Percentiles rank a stretch among this genome's conserved stretches.
Conservation (phyloP, 1,284 basidiomycete genomes). For the Porogramme epimiltina region DNA sequence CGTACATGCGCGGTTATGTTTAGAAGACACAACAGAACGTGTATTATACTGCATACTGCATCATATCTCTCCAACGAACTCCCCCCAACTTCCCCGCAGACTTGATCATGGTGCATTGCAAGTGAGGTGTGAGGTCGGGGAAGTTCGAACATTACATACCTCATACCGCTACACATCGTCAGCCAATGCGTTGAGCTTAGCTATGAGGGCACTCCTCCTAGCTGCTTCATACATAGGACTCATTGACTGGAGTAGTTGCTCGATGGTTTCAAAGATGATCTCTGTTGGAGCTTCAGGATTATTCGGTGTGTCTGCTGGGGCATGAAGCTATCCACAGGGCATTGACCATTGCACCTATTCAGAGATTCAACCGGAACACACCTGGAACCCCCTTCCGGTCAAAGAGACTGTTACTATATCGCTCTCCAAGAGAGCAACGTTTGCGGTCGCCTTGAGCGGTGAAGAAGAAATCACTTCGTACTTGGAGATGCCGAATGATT, state of each 20-base stretch:
- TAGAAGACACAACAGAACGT: background rate
- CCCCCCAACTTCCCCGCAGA: no score
- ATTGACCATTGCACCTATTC: background rate
- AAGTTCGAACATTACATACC: slow-evolving; percentile 23
- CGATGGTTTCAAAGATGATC: slow-evolving; percentile 54
- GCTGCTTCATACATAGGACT: slow-evolving; percentile 51
- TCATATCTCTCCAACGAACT: background rate
- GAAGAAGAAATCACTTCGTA: slow-evolving; percentile 43
- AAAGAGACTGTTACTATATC: slow-evolving; percentile 47
- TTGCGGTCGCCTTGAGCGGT: slow-evolving; percentile 50
- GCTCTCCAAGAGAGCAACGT: slow-evolving; percentile 58
- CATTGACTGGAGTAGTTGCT: slow-evolving; percentile 51
- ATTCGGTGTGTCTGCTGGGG: slow-evolving; percentile 16
- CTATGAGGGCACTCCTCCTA: slow-evolving; percentile 47
- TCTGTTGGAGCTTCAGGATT: slow-evolving; percentile 12
- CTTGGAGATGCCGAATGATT: slow-evolving; percentile 55
- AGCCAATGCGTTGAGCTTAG: slow-evolving; percentile 42
- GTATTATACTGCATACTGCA: background rate
- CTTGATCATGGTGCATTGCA: no score
- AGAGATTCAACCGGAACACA: background rate
- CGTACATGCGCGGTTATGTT: no score
- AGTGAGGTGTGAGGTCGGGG: no score
- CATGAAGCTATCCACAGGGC: slow-evolving; percentile 6
- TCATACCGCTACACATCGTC: background rate
- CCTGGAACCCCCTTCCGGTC: slow-evolving; percentile 36